Evolutionary conservation across 306 rosid genomes (phyloP), one percentile per base, ranked within the genome.

Genomic region (Malus sylvestris): DNA sequence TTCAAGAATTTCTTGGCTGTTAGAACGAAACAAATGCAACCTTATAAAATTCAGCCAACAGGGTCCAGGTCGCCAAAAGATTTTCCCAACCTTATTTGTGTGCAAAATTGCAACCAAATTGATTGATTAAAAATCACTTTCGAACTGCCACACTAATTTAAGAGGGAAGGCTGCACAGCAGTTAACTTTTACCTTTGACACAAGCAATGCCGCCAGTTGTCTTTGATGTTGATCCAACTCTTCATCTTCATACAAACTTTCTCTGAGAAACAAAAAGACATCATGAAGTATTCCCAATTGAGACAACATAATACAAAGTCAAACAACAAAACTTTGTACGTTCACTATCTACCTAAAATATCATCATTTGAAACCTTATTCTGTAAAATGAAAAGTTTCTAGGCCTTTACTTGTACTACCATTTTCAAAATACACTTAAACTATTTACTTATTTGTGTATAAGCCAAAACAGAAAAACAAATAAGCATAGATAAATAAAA

Each of bases 201-300:
- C 96, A 16, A 92, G 92, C 65, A 95, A 86, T 2, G 99, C 99
- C 49, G 99, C 97, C 74, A 95, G 97, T 86, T 90, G 90, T 74
- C 99, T 87, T 32, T 92, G 96, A 74, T 88, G 96, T 78, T 85
- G 92, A 82, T 93, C 97, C 77, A 92, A 90, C 67, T 88, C 96
- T 79, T 95, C 99, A 23, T 95, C 97, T 81, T 89, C 99, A 68
- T 95, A 93, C 83, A 95, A 88, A 76, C 97, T 92, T 81, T 95
- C 99, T 81, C 99, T 95, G 91, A 62, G 77, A 38, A 55, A 67
- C 33, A 78, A 57, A 4, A 38, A 3, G 29, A 42, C 38, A 64
- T 30, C 68, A 4, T 32, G 32, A 25, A 25, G 12, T 23, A 23
- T 15, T 29, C 42, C 15, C 12, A 29, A 63, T 29, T 27, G 19